phyloP scores from a whole-genome alignment of 1,284 basidiomycete genomes.

The Agaricales sp. region DNA sequence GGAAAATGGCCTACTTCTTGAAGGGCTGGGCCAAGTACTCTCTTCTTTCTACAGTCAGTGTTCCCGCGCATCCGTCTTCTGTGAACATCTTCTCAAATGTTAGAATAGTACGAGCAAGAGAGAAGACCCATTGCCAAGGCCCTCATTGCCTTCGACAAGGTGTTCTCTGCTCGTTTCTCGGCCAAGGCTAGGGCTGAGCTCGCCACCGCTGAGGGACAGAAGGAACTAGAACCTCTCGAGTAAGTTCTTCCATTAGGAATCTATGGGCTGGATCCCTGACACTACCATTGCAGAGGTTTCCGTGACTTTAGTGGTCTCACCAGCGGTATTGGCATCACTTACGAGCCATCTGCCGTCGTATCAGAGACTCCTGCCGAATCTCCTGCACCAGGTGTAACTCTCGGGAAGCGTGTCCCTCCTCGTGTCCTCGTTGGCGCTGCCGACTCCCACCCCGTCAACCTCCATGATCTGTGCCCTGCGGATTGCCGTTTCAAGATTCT shows the following conservation, averaged over 20 bases:
- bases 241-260: conserved; percentile 29
- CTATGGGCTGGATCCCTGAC: neutral
- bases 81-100: neutral
- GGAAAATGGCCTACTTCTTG: conserved; percentile 70
- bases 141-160: conserved; percentile 72
- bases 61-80: neutral
- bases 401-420: conserved; percentile 53
- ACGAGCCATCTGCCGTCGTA: conserved; percentile 43
- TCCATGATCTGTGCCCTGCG: conserved; percentile 61
- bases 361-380: conserved; percentile 29
- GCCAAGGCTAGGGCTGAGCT: conserved; percentile 43
- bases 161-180: conserved; percentile 68
- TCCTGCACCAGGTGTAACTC: conserved; percentile 32
- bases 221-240: conserved; percentile 58
- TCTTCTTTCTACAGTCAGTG: conserved; percentile 62
- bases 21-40: conserved; percentile 57
- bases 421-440: conserved; percentile 53
- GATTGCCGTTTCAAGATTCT: conserved; percentile 69
- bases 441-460: conserved; percentile 49
- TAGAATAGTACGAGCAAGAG: conserved; percentile 58
- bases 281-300: conserved; percentile 32
- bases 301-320: conserved; percentile 48
- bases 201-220: conserved; percentile 34
- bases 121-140: conserved; percentile 69
- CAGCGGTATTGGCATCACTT: conserved; percentile 54